Evolutionary conservation across 1,284 basidiomycete species (phyloP).

Genomic region (Tylopilus sp.): DNA sequence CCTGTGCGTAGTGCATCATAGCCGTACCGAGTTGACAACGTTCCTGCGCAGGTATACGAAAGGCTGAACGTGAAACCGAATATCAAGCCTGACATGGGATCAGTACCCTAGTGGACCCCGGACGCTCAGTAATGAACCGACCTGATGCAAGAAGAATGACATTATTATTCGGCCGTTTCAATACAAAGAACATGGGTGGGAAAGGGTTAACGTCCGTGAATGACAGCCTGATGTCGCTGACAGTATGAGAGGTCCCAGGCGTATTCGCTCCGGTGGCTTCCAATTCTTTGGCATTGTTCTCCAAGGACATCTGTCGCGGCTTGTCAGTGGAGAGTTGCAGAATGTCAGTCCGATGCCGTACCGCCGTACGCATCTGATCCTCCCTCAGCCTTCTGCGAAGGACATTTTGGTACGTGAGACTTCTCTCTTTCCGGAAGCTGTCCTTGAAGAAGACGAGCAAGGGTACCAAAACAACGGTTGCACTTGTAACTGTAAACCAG

Average conservation of each 20-base stretch:
- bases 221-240: conserved; percentile 50
- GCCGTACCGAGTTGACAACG: conserved; percentile 59
- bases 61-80: conserved; percentile 72
- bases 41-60: conserved; percentile 72
- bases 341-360: background rate
- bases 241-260: background rate
- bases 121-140: conserved; percentile 4
- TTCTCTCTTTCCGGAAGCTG: conserved; percentile 80
- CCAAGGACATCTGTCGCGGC: background rate
- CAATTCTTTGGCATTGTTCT: background rate
- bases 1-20: conserved; percentile 75
- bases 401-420: conserved; percentile 68
- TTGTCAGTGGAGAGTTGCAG: background rate
- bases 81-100: conserved; percentile 47
- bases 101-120: background rate
- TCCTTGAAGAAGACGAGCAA: conserved; percentile 75
- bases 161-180: conserved; percentile 65
- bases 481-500: conserved; percentile 73
- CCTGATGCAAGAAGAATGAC: conserved; percentile 53
- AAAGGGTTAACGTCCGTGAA: conserved; percentile 73
- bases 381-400: conserved; percentile 34
- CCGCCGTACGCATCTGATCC: background rate
- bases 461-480: conserved; percentile 49
- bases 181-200: conserved; percentile 54
- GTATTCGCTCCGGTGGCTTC: conserved; percentile 10